Conservation (phyloP, 768 basidiomycete species). For the Flagelloscypha sp. region DNA sequence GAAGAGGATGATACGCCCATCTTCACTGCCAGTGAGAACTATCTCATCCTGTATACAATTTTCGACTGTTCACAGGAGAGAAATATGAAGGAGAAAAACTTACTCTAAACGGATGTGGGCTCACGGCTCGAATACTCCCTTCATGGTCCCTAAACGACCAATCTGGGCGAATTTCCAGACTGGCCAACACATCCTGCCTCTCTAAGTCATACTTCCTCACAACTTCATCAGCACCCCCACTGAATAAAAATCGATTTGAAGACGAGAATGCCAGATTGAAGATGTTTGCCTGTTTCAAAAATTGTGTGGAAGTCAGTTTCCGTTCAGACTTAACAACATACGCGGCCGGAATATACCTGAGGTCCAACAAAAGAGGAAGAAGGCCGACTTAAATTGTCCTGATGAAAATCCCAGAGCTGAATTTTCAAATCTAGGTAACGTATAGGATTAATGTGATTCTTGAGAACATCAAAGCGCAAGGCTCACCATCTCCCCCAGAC, state of each 20-base stretch:
- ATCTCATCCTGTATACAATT: no score
- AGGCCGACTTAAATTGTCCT: constrained; percentile 41
- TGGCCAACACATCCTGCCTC: constrained; percentile 22
- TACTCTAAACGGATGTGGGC: no score
- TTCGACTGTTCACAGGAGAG: background rate
- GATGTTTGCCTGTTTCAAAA: constrained; percentile 47
- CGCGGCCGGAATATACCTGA: constrained; percentile 21
- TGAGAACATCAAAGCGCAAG: constrained; percentile 3
- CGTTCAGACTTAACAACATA: background rate
- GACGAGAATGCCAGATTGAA: constrained; percentile 67
- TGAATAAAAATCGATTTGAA: constrained; percentile 53
- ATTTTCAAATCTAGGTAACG: constrained; percentile 39
- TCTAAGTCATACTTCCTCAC: constrained; percentile 49
- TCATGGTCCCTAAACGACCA: constrained; percentile 10
- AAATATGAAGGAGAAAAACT: no score
- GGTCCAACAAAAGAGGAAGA: constrained; percentile 39
- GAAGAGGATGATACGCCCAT: constrained; percentile 57
- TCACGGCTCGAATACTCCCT: constrained; percentile 6
- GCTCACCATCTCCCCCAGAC: constrained; percentile 62
- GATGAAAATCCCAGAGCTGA: constrained; percentile 60
- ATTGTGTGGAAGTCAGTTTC: constrained; percentile 10
- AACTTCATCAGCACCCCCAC: constrained; percentile 46
- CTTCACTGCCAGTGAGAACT: constrained; percentile 40
- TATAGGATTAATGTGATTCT: background rate
- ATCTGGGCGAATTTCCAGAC: constrained; percentile 11